Conservation (phyloP, 495 filamentous ascomycete genomes). For the Penicillium steckii region DNA sequence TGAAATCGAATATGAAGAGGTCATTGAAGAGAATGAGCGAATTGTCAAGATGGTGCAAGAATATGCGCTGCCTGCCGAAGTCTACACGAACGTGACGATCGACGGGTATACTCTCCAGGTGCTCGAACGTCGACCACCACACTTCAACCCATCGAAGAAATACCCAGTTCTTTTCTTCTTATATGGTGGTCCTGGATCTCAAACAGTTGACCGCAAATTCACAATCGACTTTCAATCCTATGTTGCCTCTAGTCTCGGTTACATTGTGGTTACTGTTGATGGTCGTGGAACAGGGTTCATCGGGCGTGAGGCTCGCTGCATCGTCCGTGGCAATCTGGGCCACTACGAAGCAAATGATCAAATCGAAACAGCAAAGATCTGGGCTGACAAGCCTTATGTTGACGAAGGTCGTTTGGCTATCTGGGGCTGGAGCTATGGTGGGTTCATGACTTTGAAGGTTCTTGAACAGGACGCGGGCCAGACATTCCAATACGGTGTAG, state of each 20-base stretch:
- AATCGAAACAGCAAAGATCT: slow-evolving; percentile 85
- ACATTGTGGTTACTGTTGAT: slow-evolving; percentile 94
- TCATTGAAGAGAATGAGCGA: slow-evolving; percentile 73
- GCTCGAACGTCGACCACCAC: slow-evolving; percentile 83
- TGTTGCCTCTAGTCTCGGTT: slow-evolving; percentile 81
- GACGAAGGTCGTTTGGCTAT: slow-evolving; percentile 82
- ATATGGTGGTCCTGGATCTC: slow-evolving; percentile 89
- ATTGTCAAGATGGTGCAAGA: slow-evolving; percentile 67
- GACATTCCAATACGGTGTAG: slow-evolving; percentile 96
- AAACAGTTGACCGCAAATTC: slow-evolving; percentile 80
- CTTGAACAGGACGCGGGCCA: slow-evolving; percentile 84
- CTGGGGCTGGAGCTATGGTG: slow-evolving; percentile 98
- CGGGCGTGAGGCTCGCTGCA: slow-evolving; percentile 77
- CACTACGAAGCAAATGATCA: slow-evolving; percentile 85
- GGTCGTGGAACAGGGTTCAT: slow-evolving; percentile 90
- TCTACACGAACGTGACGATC: slow-evolving; percentile 82
- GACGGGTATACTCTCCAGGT: slow-evolving; percentile 79
- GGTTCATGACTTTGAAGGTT: slow-evolving; percentile 96
- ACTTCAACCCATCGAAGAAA: slow-evolving; percentile 80
- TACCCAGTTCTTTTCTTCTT: slow-evolving; percentile 95
- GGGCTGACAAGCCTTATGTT: slow-evolving; percentile 78
- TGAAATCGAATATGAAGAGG: slow-evolving; percentile 55
- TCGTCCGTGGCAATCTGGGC: slow-evolving; percentile 81
- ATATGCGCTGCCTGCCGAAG: slow-evolving; percentile 79
- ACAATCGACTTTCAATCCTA: slow-evolving; percentile 88